phyloP scores from a whole-genome alignment of 768 basidiomycete species.

The Clitopilus passeckerianus region DNA sequence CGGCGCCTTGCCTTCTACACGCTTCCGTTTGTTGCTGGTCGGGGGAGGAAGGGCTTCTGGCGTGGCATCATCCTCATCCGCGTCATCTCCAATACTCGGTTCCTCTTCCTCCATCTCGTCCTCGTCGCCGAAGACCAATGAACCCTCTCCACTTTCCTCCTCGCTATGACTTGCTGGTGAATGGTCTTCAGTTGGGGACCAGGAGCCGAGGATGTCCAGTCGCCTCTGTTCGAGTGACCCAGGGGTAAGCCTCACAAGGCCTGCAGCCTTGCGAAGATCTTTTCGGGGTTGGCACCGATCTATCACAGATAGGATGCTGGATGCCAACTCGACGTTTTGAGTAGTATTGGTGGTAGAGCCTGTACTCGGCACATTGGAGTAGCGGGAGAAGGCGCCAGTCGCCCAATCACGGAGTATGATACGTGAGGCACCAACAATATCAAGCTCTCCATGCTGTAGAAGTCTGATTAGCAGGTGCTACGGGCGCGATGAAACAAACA shows the following conservation, averaged over 20 bases:
- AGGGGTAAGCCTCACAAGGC: conserved; percentile 48
- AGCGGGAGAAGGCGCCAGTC: conserved; percentile 66
- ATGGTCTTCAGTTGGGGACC: neutral
- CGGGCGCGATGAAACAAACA: conserved; percentile 4
- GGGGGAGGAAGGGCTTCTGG: conserved; percentile 25
- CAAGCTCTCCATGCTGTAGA: conserved; percentile 62
- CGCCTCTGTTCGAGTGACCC: neutral
- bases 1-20: conserved; percentile 18
- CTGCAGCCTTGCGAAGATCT: conserved; percentile 59
- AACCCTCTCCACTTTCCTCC: neutral
- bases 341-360: no score
- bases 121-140: conserved; percentile 20
- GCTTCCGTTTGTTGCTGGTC: conserved; percentile 45
- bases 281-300: conserved; percentile 45
- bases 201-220: neutral
- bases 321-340: neutral
- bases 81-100: conserved; percentile 20
- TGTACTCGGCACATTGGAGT: neutral
- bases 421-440: conserved; percentile 71
- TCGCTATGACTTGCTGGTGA: neutral
- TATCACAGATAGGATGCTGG: neutral
- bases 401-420: conserved; percentile 85
- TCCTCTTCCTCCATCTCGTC: conserved; percentile 29
- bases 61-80: conserved; percentile 31
- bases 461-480: conserved; percentile 8